Evolutionary conservation across 495 filamentous ascomycete genomes (phyloP).

Genomic region (Tuber aestivum): DNA sequence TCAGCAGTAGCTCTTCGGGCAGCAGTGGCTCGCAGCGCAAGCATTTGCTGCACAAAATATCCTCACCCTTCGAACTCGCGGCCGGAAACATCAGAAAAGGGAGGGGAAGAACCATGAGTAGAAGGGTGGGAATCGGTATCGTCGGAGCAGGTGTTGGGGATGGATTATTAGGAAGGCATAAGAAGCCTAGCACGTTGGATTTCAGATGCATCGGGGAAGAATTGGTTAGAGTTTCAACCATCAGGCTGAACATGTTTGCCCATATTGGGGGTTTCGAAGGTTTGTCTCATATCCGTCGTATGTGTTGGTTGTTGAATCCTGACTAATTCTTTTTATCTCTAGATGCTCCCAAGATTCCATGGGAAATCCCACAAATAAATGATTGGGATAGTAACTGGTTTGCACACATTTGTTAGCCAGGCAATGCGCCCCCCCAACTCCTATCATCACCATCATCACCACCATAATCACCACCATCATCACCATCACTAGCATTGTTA

Average conservation of each 20-base stretch:
- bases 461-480: not conserved
- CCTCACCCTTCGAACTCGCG: not conserved
- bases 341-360: conserved; percentile 33
- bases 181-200: conserved; percentile 38
- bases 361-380: conserved; percentile 30
- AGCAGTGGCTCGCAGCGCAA: not conserved
- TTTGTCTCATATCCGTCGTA: conserved; percentile 7
- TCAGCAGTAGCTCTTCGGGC: not conserved
- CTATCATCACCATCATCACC: not conserved
- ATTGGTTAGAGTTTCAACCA: conserved; percentile 29
- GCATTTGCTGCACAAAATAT: not conserved
- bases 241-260: conserved; percentile 24
- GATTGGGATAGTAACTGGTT: conserved; percentile 39
- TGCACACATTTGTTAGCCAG: conserved; percentile 27
- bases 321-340: conserved; percentile 8
- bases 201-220: conserved; percentile 41
- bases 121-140: not conserved
- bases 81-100: not conserved
- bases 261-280: conserved; percentile 25
- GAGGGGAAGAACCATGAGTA: not conserved
- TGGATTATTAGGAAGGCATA: conserved; percentile 30
- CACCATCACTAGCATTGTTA: too few relatives aligned
- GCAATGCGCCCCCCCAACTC: not conserved
- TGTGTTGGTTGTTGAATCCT: conserved; percentile 4
- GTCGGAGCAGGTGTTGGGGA: not conserved